Conservation (phyloP, 805 yeast species). For the Kodamaea restingae region DNA sequence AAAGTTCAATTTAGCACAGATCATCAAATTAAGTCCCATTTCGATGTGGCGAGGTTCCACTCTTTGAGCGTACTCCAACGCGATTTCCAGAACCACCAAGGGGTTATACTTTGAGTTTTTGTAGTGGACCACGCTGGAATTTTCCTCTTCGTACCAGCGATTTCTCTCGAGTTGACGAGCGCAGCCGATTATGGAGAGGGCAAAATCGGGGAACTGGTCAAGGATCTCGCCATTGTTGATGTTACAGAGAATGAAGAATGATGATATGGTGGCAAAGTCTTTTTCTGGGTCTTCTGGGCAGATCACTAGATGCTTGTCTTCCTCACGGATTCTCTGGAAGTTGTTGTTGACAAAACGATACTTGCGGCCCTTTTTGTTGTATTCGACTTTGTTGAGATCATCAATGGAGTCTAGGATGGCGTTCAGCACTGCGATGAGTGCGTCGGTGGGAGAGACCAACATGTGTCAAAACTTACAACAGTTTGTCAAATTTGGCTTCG, state of each 20-base stretch:
- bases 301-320: slow-evolving; percentile 46
- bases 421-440: slow-evolving; percentile 34
- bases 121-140: slow-evolving; percentile 37
- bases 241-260: slow-evolving; percentile 39
- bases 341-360: slow-evolving; percentile 46
- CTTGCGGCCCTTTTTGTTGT: slow-evolving; percentile 43
- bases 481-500: no score
- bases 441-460: slow-evolving; percentile 26
- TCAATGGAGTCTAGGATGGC: slow-evolving; percentile 32
- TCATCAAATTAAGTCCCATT: slow-evolving; percentile 40
- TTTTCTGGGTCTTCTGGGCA: slow-evolving; percentile 25
- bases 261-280: slow-evolving; percentile 37
- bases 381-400: slow-evolving; percentile 32
- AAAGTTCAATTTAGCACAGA: slow-evolving; percentile 48
- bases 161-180: slow-evolving; percentile 47
- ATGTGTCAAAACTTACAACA: no score
- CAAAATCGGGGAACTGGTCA: slow-evolving; percentile 35
- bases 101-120: slow-evolving; percentile 34
- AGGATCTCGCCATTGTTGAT: slow-evolving; percentile 37
- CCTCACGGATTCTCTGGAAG: slow-evolving; percentile 47
- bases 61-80: slow-evolving; percentile 26
- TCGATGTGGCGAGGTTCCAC: slow-evolving; percentile 34
- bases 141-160: slow-evolving; percentile 47
- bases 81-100: slow-evolving; percentile 23
- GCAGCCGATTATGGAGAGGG: slow-evolving; percentile 46